Evolutionary conservation across 352 stramenopile genomes (phyloP).

Genomic region (Pythium dissotocum): DNA sequence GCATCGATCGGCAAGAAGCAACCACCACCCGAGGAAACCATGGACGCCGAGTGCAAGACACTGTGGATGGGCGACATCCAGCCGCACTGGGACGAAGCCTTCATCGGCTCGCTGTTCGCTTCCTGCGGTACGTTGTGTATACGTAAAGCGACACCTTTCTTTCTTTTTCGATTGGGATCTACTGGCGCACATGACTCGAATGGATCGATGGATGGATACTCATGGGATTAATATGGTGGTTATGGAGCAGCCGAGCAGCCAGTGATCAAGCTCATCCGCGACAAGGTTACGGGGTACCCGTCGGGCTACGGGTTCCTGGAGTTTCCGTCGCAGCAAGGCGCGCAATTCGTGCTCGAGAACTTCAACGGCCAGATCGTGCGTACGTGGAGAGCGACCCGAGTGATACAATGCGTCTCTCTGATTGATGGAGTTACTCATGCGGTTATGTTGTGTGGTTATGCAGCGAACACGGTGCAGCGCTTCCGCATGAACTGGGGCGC

Average conservation of each 20-base stretch:
- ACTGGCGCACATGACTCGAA: background rate
- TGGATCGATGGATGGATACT: background rate
- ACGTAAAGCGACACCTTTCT: background rate
- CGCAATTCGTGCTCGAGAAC: slow-evolving; percentile 82
- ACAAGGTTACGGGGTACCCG: slow-evolving; percentile 88
- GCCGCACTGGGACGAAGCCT: slow-evolving; percentile 89
- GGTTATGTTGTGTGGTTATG: background rate
- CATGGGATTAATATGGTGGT: background rate
- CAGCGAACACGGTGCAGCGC: slow-evolving; percentile 86
- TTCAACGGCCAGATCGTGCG: slow-evolving; percentile 89
- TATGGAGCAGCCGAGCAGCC: slow-evolving; percentile 61
- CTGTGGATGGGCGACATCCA: slow-evolving; percentile 92
- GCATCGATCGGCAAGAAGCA: background rate
- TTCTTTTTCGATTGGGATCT: background rate
- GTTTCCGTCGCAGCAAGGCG: slow-evolving; percentile 80
- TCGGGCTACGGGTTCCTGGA: slow-evolving; percentile 92
- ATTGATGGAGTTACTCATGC: background rate
- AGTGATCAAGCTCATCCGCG: slow-evolving; percentile 89
- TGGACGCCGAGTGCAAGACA: slow-evolving; percentile 77
- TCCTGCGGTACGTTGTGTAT: slow-evolving; percentile 44
- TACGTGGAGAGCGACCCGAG: slow-evolving; percentile 31
- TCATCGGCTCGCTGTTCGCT: slow-evolving; percentile 85
- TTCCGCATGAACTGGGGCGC: slow-evolving; percentile 93
- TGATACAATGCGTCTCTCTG: background rate
- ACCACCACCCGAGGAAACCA: slow-evolving; percentile 10